phyloP scores from a whole-genome alignment of 352 stramenopile species.

The Globisporangium paddicum region DNA sequence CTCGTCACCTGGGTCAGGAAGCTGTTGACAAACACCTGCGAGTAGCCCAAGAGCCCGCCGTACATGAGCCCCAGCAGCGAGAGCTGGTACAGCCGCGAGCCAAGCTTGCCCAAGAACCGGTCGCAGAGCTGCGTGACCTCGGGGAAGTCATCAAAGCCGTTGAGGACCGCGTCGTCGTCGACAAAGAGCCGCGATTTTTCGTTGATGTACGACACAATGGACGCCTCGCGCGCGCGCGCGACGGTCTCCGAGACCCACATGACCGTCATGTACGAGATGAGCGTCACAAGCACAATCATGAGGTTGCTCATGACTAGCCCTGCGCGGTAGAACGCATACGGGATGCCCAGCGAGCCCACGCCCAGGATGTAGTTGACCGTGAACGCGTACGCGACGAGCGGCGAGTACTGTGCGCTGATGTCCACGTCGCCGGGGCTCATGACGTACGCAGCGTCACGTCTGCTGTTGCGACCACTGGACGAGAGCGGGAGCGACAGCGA shows the following conservation, averaged over 20 bases:
- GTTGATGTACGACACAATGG: slow-evolving; percentile 24
- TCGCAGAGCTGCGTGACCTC: slow-evolving; percentile 80
- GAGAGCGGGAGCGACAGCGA: slow-evolving; percentile 35
- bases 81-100: slow-evolving; percentile 78
- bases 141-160: slow-evolving; percentile 56
- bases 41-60: slow-evolving; percentile 84
- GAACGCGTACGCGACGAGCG: slow-evolving; percentile 82
- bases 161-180: slow-evolving; percentile 4
- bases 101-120: slow-evolving; percentile 54
- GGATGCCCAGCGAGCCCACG: slow-evolving; percentile 87
- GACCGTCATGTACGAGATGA: slow-evolving; percentile 87
- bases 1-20: slow-evolving; percentile 68
- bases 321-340: slow-evolving; percentile 81
- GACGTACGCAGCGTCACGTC: not conserved
- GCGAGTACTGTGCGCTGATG: slow-evolving; percentile 43
- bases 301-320: slow-evolving; percentile 71
- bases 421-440: not conserved
- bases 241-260: slow-evolving; percentile 86
- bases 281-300: slow-evolving; percentile 74
- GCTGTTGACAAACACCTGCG: slow-evolving; percentile 89
- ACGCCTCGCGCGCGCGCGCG: slow-evolving; percentile 45
- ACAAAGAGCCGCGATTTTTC: slow-evolving; percentile 28
- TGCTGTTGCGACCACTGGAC: not conserved
- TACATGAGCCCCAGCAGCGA: slow-evolving; percentile 88
- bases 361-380: slow-evolving; percentile 93